Base-by-base conservation (phyloP, 306 rosid genomes). In the Acacia confusa region DNA sequence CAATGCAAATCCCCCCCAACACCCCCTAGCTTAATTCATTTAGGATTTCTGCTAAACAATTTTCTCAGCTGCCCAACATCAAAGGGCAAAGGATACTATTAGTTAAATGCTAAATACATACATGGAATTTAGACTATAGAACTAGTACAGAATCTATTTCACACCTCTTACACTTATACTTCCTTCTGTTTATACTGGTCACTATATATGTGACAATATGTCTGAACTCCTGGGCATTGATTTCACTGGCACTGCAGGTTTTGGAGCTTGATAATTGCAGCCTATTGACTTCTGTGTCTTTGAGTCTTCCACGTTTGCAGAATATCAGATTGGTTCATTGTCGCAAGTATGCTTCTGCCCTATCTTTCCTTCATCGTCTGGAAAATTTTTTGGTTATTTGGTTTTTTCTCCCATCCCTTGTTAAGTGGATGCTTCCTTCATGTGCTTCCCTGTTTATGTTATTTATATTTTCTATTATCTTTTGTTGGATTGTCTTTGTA, bases 191-290 rank as follows among this genome's bases (percentile, higher is more conserved):
- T 57, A 9, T 57, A 2, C 64, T 22, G 10, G 10, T 57, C 15
- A 57, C 10, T 22, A 24, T 22, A 57, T 22, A 22, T 22, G 15
- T 57, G 64, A 22, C 30, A 22, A 57, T 8, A 28, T 50, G 44
- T 68, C 50, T 34, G 78, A 83, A 78, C 73, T 38, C 57, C 53
- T 45, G 43, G 28, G 57, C n/a, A 50, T 77, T 82, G 77, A 41
- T 58, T 70, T 67, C 38, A 78, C 52, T 38, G 71, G 38, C 22
- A 30, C 78, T 84, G 85, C 90, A 96, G 99, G 97, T 91, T 84
- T 89, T 96, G 94, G 99, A 92, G 92, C 98, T 96, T 82, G 97
- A 96, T 81, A 96, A 92, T 88, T 96, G 99, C 88, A 84, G 88
- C 85, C 88, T 96, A 30, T 86, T 96, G 89, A 86, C 97, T 57